Conservation (phyloP, 176 grass and related monocot species). For the Cenchrus americanus region DNA sequence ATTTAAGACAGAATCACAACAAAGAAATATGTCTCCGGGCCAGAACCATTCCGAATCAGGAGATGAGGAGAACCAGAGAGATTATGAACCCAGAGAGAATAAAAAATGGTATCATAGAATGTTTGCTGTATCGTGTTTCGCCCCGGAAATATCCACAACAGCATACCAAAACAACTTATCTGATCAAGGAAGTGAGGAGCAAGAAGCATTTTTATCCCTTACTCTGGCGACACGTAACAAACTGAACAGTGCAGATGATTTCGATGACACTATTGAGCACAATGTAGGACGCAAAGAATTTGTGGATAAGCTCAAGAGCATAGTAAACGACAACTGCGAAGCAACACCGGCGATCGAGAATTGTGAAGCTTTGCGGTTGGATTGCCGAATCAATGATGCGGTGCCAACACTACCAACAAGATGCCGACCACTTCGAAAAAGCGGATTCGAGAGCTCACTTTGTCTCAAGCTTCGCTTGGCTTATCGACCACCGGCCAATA, state of each 20-base stretch:
- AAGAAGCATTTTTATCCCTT: slow-evolving; percentile 10
- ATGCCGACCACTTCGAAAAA: not conserved
- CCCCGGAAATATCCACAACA: too few species aligned
- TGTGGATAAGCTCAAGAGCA: not conserved
- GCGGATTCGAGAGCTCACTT: not conserved
- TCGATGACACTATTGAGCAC: not conserved
- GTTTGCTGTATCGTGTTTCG: too few species aligned
- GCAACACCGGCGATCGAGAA: not conserved
- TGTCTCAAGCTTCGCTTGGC: not conserved
- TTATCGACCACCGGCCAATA: too few species aligned
- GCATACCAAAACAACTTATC: not conserved
- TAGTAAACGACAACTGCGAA: not conserved
- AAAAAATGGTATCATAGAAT: too few species aligned
- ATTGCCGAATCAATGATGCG: slow-evolving; percentile 2
- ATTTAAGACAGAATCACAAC: not conserved
- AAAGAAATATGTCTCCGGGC: not conserved
- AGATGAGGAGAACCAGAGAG: not conserved
- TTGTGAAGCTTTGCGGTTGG: slow-evolving; percentile 3
- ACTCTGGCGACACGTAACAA: not conserved
- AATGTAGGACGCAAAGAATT: not conserved
- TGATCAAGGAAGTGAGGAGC: not conserved
- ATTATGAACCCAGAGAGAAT: too few species aligned
- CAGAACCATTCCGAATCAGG: not conserved
- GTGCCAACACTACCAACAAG: not conserved
- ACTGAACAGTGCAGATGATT: not conserved